phyloP scores from a whole-genome alignment of 768 basidiomycete genomes.

The Psilocybe azurescens region DNA sequence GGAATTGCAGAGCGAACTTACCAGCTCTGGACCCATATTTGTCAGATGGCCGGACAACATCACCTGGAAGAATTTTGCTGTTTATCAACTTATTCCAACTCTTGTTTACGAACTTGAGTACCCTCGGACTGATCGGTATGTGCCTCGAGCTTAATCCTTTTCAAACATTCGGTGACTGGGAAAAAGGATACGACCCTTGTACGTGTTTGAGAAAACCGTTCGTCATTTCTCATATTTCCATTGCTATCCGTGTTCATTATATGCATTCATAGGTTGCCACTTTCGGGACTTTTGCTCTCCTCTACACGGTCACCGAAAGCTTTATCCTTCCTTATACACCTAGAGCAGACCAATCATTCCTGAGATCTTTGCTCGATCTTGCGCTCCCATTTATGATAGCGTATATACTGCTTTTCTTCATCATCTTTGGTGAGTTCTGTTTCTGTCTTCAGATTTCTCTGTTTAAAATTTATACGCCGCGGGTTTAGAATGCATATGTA shows the following conservation, averaged over 20 bases:
- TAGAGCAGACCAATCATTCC: slow-evolving; percentile 69
- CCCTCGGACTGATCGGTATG: slow-evolving; percentile 84
- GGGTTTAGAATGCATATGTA: slow-evolving; percentile 88
- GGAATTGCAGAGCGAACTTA: slow-evolving; percentile 79
- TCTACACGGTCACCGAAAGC: slow-evolving; percentile 91
- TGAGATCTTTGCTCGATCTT: slow-evolving; percentile 81
- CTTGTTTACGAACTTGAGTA: slow-evolving; percentile 98
- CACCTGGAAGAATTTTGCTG: slow-evolving; percentile 77
- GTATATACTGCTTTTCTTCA: slow-evolving; percentile 85
- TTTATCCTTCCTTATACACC: slow-evolving; percentile 90
- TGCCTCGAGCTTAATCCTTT: slow-evolving; percentile 5
- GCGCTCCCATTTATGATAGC: slow-evolving; percentile 94
- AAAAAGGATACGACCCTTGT: slow-evolving; percentile 72
- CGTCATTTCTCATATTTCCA: slow-evolving; percentile 45
- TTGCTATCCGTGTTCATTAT: neutral
- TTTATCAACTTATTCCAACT: slow-evolving; percentile 89
- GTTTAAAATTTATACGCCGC: neutral
- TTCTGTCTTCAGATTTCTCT: neutral
- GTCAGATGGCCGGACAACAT: slow-evolving; percentile 89
- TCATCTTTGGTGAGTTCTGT: slow-evolving; percentile 71
- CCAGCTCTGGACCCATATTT: slow-evolving; percentile 66
- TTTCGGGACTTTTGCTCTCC: slow-evolving; percentile 94
- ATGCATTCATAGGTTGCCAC: slow-evolving; percentile 64
- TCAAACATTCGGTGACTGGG: slow-evolving; percentile 1
- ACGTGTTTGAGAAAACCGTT: slow-evolving; percentile 78